Evolutionary conservation across 2,329 filamentous ascomycete genomes (phyloP), one percentile per base, ranked within the genome.

Genomic region (Fusarium heterosporum): DNA sequence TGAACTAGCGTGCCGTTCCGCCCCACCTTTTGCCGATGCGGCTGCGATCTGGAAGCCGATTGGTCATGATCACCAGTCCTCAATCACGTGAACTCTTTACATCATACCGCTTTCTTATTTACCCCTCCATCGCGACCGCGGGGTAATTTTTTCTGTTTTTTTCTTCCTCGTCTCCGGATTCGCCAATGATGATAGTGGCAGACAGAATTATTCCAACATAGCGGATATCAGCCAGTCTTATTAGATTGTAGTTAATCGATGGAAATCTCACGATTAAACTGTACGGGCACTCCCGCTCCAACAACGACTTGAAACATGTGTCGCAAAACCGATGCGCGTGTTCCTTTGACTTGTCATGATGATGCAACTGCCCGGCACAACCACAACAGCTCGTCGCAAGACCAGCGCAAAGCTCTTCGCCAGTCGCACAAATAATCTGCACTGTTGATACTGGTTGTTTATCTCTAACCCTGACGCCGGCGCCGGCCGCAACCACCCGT

Each of bases 1-100:
- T n/a, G 41, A 12, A 19, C 61, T 72, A 72, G 70, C 59, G 56
- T 55, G 43, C 61, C 68, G 64, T 56, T 72, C 66, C 64, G 66
- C 43, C n/a, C 58, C 66, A 67, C 45, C 60, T 25, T 52, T 55
- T 61, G 57, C 59, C 61, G 47, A 64, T 67, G 66, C 55, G 66
- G 64, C 66, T 51, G 42, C 17, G 48, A 42, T 54, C 25, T 28
- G 17, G n/a, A 16, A 67, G 47, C 57, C 64, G 64, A 72, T 72
- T 73, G 70, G 70, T 16, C 25, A 4, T 3, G 8, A 3, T 32
- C 5, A 3, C 14, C 13, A 7, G 19, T 4, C 2, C 0, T 0
- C 1, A 0, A 6, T 66, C 69, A 72, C 64, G 66, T 68, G 61
- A 66, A 0, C 6, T 4, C 22, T 36, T 64, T 72, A 70, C 66